A percentile compares a stretch with the other conserved stretches of the same genome.
Evolutionary conservation across 163 green algal species (phyloP).

Genomic region (Prototheca wickerhamii): DNA sequence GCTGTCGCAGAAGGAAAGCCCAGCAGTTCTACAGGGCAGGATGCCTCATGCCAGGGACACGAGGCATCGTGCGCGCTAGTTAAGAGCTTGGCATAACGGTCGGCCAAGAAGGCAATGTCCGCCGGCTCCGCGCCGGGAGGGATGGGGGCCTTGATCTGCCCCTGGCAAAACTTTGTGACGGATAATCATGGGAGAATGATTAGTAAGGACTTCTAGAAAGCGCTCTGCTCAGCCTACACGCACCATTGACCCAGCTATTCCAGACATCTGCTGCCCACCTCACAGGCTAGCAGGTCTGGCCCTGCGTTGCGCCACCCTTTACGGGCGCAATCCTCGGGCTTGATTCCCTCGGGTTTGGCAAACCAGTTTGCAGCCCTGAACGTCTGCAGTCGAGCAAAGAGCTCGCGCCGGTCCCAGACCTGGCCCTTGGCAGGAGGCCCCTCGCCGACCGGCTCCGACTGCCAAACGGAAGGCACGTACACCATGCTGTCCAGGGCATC

Average conservation of each 20-base stretch:
- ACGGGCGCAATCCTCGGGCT: constrained; percentile 33
- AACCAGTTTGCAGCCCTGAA: constrained; percentile 50
- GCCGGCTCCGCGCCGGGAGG: too few species aligned
- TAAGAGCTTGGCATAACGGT: too few species aligned
- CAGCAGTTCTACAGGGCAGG: too few species aligned
- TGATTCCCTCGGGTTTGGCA: constrained; percentile 30
- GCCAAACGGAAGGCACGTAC: constrained; percentile 6
- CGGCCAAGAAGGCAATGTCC: too few species aligned
- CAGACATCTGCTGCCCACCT: constrained; percentile 27
- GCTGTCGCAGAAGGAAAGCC: too few species aligned
- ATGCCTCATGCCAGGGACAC: too few species aligned
- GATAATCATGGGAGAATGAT: too few species aligned
- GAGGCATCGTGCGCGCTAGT: background rate
- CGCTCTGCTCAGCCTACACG: background rate
- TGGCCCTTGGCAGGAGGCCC: constrained; percentile 9
- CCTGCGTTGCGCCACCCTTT: constrained; percentile 44
- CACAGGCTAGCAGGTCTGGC: constrained; percentile 41
- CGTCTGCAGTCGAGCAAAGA: constrained; percentile 38
- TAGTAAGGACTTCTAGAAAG: background rate
- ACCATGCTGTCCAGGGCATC: constrained; percentile 28
- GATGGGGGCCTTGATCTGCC: too few species aligned
- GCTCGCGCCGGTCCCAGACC: constrained; percentile 39
- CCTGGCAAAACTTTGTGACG: too few species aligned
- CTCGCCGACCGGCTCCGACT: background rate
- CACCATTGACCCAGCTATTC: too few species aligned